A percentile compares a stretch with the other conserved stretches of the same genome.
Conservation (phyloP, 2,329 filamentous ascomycete species). For the Myriosclerotinia scirpicola region DNA sequence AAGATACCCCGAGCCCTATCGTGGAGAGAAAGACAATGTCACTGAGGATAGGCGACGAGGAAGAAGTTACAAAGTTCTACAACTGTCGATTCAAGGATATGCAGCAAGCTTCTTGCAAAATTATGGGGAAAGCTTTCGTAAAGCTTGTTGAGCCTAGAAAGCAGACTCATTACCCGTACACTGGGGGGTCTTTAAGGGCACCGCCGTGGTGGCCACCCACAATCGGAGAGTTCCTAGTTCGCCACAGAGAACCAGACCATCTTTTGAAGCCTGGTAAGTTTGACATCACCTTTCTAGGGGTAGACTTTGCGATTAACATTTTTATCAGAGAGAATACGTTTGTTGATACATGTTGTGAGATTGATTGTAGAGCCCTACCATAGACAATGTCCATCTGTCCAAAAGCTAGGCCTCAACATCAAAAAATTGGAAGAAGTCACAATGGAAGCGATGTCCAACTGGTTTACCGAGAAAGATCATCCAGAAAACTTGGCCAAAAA, state of each 20-base stretch:
- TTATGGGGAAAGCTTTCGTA: slow-evolving; percentile 73
- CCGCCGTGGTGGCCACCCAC: slow-evolving; percentile 66
- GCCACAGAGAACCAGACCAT: slow-evolving; percentile 74
- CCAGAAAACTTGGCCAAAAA: slow-evolving; percentile 56
- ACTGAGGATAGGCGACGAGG: slow-evolving; percentile 54
- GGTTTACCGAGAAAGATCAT: slow-evolving; percentile 57
- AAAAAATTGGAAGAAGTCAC: slow-evolving; percentile 59
- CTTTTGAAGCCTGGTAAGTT: slow-evolving; percentile 62
- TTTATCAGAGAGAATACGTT: slow-evolving; percentile 54
- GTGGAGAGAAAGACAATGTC: slow-evolving; percentile 34
- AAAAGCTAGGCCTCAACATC: slow-evolving; percentile 50
- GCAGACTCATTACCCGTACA: slow-evolving; percentile 73
- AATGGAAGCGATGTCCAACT: slow-evolving; percentile 56
- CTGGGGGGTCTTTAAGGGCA: slow-evolving; percentile 59
- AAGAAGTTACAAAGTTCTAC: slow-evolving; percentile 60
- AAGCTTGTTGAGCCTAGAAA: slow-evolving; percentile 76
- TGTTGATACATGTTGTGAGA: slow-evolving; percentile 60
- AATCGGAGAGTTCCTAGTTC: slow-evolving; percentile 56
- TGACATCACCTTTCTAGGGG: neutral
- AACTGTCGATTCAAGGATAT: slow-evolving; percentile 61
- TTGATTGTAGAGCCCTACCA: slow-evolving; percentile 48
- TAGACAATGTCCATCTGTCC: slow-evolving; percentile 47
- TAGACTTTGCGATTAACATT: slow-evolving; percentile 1
- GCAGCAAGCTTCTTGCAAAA: slow-evolving; percentile 70
- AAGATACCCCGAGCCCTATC: slow-evolving; percentile 29